Conservation (phyloP, 106 monocot species). For the Hemerocallis citrina region DNA sequence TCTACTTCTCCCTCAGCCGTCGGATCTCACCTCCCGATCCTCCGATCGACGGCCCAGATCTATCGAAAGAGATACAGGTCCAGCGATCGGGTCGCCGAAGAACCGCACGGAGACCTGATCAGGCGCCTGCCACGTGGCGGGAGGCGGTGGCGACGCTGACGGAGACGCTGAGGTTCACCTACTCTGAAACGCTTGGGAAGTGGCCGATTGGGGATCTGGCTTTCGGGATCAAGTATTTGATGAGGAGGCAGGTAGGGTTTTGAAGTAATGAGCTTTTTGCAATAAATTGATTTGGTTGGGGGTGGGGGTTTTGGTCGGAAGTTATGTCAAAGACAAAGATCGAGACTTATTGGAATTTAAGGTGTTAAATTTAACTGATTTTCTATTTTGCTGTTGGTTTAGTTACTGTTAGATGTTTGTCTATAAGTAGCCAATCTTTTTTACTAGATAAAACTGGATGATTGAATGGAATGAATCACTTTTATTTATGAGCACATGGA, state of each 20-base stretch:
- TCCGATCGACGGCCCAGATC: slow-evolving; percentile 1
- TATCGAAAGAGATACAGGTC: neutral
- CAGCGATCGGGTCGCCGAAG: slow-evolving; percentile 16
- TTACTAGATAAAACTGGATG: no score
- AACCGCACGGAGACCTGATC: slow-evolving; percentile 30
- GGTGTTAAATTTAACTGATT: no score
- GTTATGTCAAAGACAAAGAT: no score
- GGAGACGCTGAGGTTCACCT: slow-evolving; percentile 62
- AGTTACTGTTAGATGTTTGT: no score
- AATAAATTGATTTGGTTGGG: no score
- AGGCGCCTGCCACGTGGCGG: slow-evolving; percentile 64
- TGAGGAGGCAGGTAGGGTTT: slow-evolving; percentile 65
- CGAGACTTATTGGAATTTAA: no score
- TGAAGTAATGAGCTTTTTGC: no score
- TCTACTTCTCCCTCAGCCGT: slow-evolving; percentile 47
- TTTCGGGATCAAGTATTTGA: slow-evolving; percentile 69
- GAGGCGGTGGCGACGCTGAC: slow-evolving; percentile 60
- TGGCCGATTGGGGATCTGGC: slow-evolving; percentile 80
- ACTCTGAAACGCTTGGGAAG: slow-evolving; percentile 67
- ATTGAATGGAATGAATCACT: no score
- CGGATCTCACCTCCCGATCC: slow-evolving; percentile 14
- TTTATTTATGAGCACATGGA: no score
- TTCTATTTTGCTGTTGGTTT: no score
- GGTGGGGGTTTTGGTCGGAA: no score
- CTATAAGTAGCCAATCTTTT: no score